A percentile compares a stretch with the other conserved stretches of the same genome.
Conservation (phyloP, 208 protist species). For the Trypanosoma theileri region DNA sequence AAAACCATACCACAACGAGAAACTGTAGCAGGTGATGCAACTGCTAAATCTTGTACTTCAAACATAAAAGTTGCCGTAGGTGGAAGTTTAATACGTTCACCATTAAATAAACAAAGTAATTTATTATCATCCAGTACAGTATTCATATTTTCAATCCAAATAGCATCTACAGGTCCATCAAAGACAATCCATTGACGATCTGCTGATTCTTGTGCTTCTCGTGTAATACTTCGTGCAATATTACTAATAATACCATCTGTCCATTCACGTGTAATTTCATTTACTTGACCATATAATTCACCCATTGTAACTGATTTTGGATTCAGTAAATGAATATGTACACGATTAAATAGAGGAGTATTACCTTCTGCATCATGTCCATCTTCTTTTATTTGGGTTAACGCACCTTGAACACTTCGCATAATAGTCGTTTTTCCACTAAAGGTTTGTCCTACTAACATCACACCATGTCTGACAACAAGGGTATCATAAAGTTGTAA, state of each 20-base stretch:
- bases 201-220: constrained; percentile 55
- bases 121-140: constrained; percentile 99
- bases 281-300: constrained; percentile 96
- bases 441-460: constrained; percentile 96
- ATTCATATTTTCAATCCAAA: constrained; percentile 99
- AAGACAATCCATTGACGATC: constrained; percentile 97
- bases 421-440: constrained; percentile 93
- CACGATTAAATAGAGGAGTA: constrained; percentile 79
- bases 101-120: constrained; percentile 97
- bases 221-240: constrained; percentile 88
- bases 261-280: constrained; percentile 97
- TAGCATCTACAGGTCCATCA: constrained; percentile 98
- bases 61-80: constrained; percentile 96
- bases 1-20: constrained; percentile 99
- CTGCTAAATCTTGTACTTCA: constrained; percentile 97
- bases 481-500: constrained; percentile 95
- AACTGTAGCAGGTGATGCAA: constrained; percentile 98
- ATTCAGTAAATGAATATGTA: constrained; percentile 89
- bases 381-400: constrained; percentile 79
- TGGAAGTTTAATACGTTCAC: constrained; percentile 96
- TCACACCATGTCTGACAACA: constrained; percentile 92
- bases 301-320: constrained; percentile 97
- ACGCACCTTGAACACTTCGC: constrained; percentile 69
- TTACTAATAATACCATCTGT: constrained; percentile 96
- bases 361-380: constrained; percentile 67